Base-by-base conservation (phyloP, 441 rosid genomes). In the Pelargonium australe region DNA sequence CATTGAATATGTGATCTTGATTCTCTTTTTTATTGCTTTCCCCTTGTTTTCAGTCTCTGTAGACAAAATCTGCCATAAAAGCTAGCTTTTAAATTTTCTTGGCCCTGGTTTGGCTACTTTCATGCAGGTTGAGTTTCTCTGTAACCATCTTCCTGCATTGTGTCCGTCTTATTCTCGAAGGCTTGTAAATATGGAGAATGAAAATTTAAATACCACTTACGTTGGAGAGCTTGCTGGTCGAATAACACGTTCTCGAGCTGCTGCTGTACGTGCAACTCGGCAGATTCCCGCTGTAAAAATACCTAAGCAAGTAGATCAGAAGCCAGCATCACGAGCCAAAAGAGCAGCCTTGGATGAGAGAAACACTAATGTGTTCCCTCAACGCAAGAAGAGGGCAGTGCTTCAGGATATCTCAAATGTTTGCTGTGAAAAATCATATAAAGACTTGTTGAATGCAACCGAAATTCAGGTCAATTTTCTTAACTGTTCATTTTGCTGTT, bases 361-460 rank as follows among this genome's bases (percentile, higher is more conserved):
- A 66, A 81, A 69, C 49, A 64, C 61, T 65, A 74, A 68, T 70
- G 85, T 68, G 69, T 49, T 73, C 31, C 72, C 20, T 68, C 83
- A 70, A 68, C 73, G 69, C 43, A 85, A 85, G 81, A 88, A 80
- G 82, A 86, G 87, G 80, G 86, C 84, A 5, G 88, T 78, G 74
- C 90, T 93, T 71, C 84, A 79, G 76, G 97, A 93, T 78, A 83
- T 87, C 76, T 81, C 97, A 4, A 90, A 90, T 80, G 83, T 82
- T 77, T 72, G 82, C 66, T 83, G 86, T 69, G 73, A 77, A 37
- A 75, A 60, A 71, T 78, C 87, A 37, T 78, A 79, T 61, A 75
- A 12, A 57, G 86, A 77, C 76, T 85, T 85, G 80, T 73, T 83
- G 68, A 81, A 69, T 70, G 81, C 84, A 73, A 69, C 84, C 25